phyloP scores from a whole-genome alignment of 2,329 filamentous ascomycete species.

The Thielaviopsis euricoi region DNA sequence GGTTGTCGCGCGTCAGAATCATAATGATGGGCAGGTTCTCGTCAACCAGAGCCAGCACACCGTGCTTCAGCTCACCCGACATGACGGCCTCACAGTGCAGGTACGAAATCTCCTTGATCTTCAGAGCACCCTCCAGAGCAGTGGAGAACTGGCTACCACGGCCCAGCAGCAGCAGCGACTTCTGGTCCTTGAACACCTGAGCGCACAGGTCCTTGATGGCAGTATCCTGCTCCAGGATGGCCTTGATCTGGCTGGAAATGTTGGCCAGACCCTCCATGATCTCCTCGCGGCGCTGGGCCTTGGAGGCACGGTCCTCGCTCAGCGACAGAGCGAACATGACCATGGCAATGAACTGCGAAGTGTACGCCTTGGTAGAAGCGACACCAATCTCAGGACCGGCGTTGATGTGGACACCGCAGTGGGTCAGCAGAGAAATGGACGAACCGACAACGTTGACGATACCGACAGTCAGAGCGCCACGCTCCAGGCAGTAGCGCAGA shows the following conservation, averaged over 20 bases:
- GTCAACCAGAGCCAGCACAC: slow-evolving; percentile 90
- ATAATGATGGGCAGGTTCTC: slow-evolving; percentile 99
- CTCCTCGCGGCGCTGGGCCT: slow-evolving; percentile 78
- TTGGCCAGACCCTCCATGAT: slow-evolving; percentile 87
- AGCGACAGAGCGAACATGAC: slow-evolving; percentile 98
- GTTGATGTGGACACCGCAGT: slow-evolving; percentile 99
- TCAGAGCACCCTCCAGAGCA: slow-evolving; percentile 88
- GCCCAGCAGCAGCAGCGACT: slow-evolving; percentile 82
- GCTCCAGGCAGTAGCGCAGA: slow-evolving; percentile 93
- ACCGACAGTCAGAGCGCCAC: slow-evolving; percentile 89
- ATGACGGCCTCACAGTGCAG: slow-evolving; percentile 99
- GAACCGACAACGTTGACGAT: slow-evolving; percentile 98
- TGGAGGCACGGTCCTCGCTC: slow-evolving; percentile 90
- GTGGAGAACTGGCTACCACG: slow-evolving; percentile 95
- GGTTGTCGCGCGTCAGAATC: slow-evolving; percentile 90
- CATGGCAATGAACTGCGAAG: slow-evolving; percentile 98
- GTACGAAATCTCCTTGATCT: slow-evolving; percentile 99
- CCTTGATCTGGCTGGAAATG: slow-evolving; percentile 80
- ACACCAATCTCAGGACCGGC: slow-evolving; percentile 97
- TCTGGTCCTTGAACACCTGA: slow-evolving; percentile 91
- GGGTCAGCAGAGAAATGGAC: slow-evolving; percentile 94
- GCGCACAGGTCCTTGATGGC: slow-evolving; percentile 88
- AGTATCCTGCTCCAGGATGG: slow-evolving; percentile 80
- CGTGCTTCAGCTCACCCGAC: slow-evolving; percentile 98
- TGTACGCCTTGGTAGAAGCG: slow-evolving; percentile 97